Percentiles rank a stretch among this genome's conserved stretches.
Conservation (phyloP, 2,329 filamentous ascomycete species). For the Hymenoscyphus occultus region DNA sequence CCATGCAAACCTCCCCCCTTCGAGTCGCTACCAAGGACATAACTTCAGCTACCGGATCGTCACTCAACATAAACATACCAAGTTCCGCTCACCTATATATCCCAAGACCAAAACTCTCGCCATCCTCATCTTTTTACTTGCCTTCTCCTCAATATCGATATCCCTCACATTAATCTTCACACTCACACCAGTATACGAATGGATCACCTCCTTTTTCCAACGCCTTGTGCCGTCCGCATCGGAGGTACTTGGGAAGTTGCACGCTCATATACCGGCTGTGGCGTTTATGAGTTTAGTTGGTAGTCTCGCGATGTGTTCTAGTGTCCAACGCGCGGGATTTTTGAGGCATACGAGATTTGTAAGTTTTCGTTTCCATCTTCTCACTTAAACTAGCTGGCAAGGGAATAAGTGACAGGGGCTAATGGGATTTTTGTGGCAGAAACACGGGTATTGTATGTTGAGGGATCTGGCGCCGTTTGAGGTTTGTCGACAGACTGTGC, state of each 20-base stretch:
- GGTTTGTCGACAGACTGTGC: neutral
- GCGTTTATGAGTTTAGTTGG: constrained; percentile 27
- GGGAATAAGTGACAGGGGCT: neutral
- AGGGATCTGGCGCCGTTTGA: neutral
- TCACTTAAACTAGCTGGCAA: neutral
- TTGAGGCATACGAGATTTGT: neutral
- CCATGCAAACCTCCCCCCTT: neutral
- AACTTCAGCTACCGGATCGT: neutral
- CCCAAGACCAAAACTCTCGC: neutral
- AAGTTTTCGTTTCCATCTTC: neutral
- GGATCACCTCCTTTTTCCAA: neutral
- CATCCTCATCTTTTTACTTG: neutral
- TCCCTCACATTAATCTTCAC: constrained; percentile 9
- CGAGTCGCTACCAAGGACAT: neutral
- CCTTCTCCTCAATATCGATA: neutral
- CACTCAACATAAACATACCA: neutral
- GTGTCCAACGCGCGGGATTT: constrained; percentile 18
- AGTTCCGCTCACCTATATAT: neutral
- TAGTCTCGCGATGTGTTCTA: constrained; percentile 24
- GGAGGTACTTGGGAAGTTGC: neutral
- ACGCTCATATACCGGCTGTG: constrained; percentile 38
- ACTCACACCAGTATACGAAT: neutral
- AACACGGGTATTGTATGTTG: neutral
- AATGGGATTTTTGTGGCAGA: neutral
- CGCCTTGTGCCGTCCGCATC: no score